phyloP scores from a whole-genome alignment of 2,329 filamentous ascomycete genomes.

The Cladobotryum mycophilum region DNA sequence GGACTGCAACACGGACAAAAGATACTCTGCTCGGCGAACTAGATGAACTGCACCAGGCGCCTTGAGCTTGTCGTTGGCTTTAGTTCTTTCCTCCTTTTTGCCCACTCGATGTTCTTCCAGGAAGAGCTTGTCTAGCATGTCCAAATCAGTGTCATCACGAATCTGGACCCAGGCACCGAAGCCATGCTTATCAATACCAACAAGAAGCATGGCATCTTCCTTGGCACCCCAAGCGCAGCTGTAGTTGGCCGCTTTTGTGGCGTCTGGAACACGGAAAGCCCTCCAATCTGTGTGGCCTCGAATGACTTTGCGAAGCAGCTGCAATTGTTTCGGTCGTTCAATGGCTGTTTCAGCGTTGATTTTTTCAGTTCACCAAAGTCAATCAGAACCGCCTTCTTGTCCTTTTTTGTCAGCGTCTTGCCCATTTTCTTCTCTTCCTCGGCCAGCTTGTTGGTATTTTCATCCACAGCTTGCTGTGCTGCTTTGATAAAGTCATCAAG shows the following conservation, averaged over 20 bases:
- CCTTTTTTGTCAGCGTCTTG: slow-evolving; percentile 87
- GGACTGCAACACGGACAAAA: slow-evolving; percentile 86
- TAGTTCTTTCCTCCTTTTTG: slow-evolving; percentile 87
- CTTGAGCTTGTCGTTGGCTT: slow-evolving; percentile 71
- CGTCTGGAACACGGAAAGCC: slow-evolving; percentile 82
- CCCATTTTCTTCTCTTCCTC: slow-evolving; percentile 76
- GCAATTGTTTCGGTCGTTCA: slow-evolving; percentile 84
- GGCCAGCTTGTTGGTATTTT: slow-evolving; percentile 65
- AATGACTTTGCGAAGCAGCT: slow-evolving; percentile 71
- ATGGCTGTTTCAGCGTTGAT: slow-evolving; percentile 94
- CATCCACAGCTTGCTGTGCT: slow-evolving; percentile 54
- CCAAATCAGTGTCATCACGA: slow-evolving; percentile 81
- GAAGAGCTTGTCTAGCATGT: slow-evolving; percentile 86
- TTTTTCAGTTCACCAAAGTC: slow-evolving; percentile 88
- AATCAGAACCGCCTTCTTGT: slow-evolving; percentile 93
- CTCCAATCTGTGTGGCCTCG: slow-evolving; percentile 61
- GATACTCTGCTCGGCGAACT: slow-evolving; percentile 88
- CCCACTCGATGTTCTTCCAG: slow-evolving; percentile 97
- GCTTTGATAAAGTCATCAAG: slow-evolving; percentile 65
- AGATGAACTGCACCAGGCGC: slow-evolving; percentile 97
- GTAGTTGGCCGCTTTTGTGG: slow-evolving; percentile 87
- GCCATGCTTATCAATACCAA: slow-evolving; percentile 87
- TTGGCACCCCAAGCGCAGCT: slow-evolving; percentile 85
- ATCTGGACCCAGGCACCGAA: slow-evolving; percentile 96
- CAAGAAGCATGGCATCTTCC: slow-evolving; percentile 94